Percentiles rank a stretch among this genome's conserved stretches.
Conservation (phyloP, 495 filamentous ascomycete species). For the Cercophora samala region DNA sequence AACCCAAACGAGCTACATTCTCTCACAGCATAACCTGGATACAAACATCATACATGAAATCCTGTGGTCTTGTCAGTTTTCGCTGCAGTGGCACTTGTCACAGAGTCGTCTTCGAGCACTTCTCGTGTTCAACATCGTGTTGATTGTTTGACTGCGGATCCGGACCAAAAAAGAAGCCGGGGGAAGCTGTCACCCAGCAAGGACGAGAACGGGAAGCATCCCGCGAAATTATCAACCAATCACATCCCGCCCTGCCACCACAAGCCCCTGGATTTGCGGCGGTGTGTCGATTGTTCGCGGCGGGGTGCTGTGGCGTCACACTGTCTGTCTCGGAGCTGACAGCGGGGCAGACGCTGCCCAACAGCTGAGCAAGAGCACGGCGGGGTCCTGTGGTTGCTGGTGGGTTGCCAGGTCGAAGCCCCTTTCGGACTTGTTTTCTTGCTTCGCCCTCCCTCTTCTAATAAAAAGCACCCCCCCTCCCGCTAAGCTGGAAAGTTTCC, state of each 20-base stretch:
- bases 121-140: conserved; percentile 3
- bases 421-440: conserved; percentile 9
- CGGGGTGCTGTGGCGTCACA: conserved; percentile 3
- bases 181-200: conserved; percentile 1
- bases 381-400: not conserved
- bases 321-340: conserved; percentile 2
- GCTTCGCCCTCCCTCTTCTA: conserved; percentile 1
- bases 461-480: not conserved
- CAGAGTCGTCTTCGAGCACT: not conserved
- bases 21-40: not conserved
- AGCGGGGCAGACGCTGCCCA: conserved; percentile 1
- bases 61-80: not conserved
- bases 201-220: not conserved
- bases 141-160: not conserved
- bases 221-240: not conserved
- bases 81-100: not conserved
- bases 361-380: not conserved
- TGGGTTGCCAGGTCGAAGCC: not conserved
- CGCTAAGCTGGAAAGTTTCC: not conserved
- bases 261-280: not conserved
- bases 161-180: conserved; percentile 4
- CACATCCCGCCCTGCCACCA: not conserved
- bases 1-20: not conserved
- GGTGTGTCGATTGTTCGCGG: not conserved
- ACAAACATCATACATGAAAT: not conserved